Conservation (phyloP, 176 grass and related monocot genomes). For the Olyra latifolia region DNA sequence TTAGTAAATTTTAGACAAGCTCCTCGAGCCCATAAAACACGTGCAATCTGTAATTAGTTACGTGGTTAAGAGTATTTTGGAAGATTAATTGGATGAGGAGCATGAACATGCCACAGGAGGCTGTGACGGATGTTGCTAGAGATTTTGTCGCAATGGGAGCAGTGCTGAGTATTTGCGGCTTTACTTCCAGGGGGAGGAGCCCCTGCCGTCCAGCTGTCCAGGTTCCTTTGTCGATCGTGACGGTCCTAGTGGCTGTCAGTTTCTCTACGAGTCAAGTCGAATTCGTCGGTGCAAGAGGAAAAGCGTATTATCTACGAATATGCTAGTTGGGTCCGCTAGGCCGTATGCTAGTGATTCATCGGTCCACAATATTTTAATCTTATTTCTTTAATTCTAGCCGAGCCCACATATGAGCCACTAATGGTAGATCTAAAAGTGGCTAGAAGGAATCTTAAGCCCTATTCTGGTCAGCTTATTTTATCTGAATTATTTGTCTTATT, state of each 20-base stretch:
- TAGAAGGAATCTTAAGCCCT: no score
- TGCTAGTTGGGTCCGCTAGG: no score
- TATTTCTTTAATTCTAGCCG: no score
- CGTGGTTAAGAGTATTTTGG: neutral
- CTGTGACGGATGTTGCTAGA: neutral
- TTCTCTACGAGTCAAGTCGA: neutral
- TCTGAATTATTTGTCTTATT: no score
- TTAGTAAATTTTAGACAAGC: constrained; percentile 3
- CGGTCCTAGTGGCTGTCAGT: neutral
- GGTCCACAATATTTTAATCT: no score
- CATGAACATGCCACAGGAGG: neutral
- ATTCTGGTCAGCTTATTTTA: no score
- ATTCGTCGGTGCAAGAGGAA: neutral
- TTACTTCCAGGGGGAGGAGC: neutral
- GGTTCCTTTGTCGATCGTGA: neutral
- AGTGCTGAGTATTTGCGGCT: neutral
- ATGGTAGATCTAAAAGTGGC: no score
- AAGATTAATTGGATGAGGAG: neutral
- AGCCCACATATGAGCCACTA: no score
- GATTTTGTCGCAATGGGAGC: neutral
- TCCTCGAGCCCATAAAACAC: constrained; percentile 13
- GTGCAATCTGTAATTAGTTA: neutral
- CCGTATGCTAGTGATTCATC: no score
- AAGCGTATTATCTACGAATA: no score
- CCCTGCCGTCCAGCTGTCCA: constrained; percentile 26